Evolutionary conservation across 2,329 filamentous ascomycete genomes (phyloP).

Genomic region (Anisogramma anomala): DNA sequence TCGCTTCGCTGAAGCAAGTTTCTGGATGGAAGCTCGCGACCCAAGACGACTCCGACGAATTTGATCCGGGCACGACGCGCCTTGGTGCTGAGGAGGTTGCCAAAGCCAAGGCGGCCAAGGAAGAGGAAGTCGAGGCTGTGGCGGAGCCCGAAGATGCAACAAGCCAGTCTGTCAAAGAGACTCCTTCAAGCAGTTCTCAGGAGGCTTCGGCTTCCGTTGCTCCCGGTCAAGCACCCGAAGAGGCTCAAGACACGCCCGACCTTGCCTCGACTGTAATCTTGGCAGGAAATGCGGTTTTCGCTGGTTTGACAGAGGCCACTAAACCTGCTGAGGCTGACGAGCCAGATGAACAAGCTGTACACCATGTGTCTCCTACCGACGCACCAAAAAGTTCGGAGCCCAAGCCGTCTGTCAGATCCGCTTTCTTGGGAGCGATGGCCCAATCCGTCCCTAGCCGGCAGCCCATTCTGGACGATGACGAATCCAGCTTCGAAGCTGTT

Average conservation of each 20-base stretch:
- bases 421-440: constrained; percentile 39
- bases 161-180: constrained; percentile 10
- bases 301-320: constrained; percentile 16
- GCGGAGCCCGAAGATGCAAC: constrained; percentile 17
- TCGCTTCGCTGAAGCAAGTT: constrained; percentile 70
- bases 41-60: constrained; percentile 65
- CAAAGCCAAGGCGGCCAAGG: constrained; percentile 25
- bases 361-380: constrained; percentile 12
- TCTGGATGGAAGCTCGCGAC: constrained; percentile 73
- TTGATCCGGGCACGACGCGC: constrained; percentile 55
- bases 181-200: neutral
- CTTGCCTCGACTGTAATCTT: constrained; percentile 17
- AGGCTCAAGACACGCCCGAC: constrained; percentile 3
- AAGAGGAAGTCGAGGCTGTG: constrained; percentile 20
- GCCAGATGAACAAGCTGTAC: constrained; percentile 10
- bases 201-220: constrained; percentile 13
- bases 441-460: constrained; percentile 36
- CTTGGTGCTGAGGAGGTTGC: constrained; percentile 37
- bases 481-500: constrained; percentile 30
- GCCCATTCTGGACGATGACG: constrained; percentile 41
- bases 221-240: constrained; percentile 6
- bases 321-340: constrained; percentile 18
- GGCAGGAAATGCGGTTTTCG: constrained; percentile 24
- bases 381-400: constrained; percentile 17
- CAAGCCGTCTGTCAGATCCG: constrained; percentile 31